Base-by-base conservation (phyloP, 1,284 basidiomycete genomes). In the Ceratobasidium sp. region DNA sequence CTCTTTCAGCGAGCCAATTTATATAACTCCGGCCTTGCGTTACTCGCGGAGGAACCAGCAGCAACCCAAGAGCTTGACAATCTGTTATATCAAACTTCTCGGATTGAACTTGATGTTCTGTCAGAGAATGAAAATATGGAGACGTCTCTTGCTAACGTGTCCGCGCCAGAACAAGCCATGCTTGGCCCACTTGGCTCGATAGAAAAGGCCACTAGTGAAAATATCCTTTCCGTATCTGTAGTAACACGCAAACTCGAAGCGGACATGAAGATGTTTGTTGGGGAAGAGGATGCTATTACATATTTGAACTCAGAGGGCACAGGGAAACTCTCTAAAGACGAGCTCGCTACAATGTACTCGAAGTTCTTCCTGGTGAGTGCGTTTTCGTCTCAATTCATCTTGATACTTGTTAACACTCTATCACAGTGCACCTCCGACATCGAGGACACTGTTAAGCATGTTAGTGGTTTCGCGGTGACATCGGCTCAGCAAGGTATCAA, bases 401-500 rank as follows among this genome's bases (percentile, higher is more conserved):
- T 33, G 18, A 40, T 10, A 18, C 15, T 10, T 39, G 15, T 20
- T 67, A 39, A 72, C 9, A 28, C 10, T 75, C 33, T 33, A 20
- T 46, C 12, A 12, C 40, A 76, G 73, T 7, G 15, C 20, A 66
- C 67, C 39, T 33, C 73, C 1, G 49, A 76, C 18, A 76, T 76
- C 10, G 73, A 76, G 40, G 53, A 76, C 20, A 26, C 6, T 6
- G 51, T 56, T 26, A 44, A 58, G 49, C 73, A 76, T 33, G 73
- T 76, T 7, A 76, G 73, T 28, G 73, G 73, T 12, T 76, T 46
- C 39, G 23, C 46, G 2, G 56, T 76, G 12, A 76, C 73, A 1
- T 76, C 73, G 9, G 73, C 73, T 9, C 73, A 67, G 39, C 61
- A 55, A 10, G 58, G 67, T n/a, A 76, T 76, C 18, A 23, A 63